Percentiles rank a stretch among this genome's conserved stretches.
Conservation (phyloP, 176 grass and related monocot genomes). For the Tuctoria greenei region DNA sequence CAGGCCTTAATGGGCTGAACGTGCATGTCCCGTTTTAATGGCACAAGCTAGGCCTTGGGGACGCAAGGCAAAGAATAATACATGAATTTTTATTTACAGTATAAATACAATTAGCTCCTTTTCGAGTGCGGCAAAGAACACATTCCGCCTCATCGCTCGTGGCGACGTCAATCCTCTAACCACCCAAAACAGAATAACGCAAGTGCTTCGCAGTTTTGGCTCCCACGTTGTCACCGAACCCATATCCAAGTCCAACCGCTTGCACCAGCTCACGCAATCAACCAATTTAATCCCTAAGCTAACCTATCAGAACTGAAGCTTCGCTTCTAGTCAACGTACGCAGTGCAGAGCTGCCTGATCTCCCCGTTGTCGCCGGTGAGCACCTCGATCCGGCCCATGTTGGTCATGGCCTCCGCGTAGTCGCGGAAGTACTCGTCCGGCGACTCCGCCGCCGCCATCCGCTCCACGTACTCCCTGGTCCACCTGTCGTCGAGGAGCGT, state of each 20-base stretch:
- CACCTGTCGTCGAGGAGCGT: constrained; percentile 43
- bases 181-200: constrained; percentile 7
- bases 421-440: constrained; percentile 44
- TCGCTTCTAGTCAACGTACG: constrained; percentile 43
- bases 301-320: background rate
- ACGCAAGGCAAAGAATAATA: background rate
- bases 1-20: too few species aligned
- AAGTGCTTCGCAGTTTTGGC: constrained; percentile 27
- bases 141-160: background rate
- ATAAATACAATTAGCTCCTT: background rate
- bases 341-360: constrained; percentile 51
- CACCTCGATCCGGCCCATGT: constrained; percentile 59
- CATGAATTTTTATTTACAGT: background rate
- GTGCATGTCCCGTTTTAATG: too few species aligned
- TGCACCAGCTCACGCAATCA: constrained; percentile 15
- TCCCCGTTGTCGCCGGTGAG: constrained; percentile 48
- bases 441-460: constrained; percentile 46
- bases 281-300: background rate
- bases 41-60: too few species aligned
- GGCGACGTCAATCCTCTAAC: constrained; percentile 18
- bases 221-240: background rate
- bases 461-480: constrained; percentile 47
- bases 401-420: constrained; percentile 55
- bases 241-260: background rate
- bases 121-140: background rate